Conservation (phyloP, 768 basidiomycete species). For the Amanita thiersii region DNA sequence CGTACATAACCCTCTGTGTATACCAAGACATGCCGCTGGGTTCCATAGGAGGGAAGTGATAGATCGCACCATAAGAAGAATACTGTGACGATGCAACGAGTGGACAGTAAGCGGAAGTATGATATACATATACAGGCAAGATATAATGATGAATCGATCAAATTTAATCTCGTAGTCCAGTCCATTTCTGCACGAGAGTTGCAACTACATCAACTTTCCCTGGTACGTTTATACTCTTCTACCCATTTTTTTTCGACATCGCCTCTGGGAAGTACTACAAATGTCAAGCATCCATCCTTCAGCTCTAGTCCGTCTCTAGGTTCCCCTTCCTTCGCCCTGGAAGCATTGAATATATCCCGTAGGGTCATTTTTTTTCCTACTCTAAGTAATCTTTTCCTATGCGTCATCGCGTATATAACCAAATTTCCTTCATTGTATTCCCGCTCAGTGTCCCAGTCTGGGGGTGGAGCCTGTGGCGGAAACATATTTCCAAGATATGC, state of each 20-base stretch:
- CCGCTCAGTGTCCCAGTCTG: slow-evolving; percentile 67
- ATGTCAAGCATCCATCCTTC: slow-evolving; percentile 73
- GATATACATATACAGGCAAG: no score
- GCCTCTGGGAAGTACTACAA: slow-evolving; percentile 74
- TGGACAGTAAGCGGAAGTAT: no score
- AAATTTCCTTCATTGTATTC: slow-evolving; percentile 62
- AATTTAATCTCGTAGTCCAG: no score
- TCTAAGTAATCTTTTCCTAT: slow-evolving; percentile 70
- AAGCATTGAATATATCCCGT: slow-evolving; percentile 60
- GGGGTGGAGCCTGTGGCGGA: slow-evolving; percentile 55
- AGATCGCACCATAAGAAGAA: no score
- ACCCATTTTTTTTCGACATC: slow-evolving; percentile 79
- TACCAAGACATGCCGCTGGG: no score
- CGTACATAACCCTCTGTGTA: no score
- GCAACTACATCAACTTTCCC: no score
- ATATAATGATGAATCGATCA: no score
- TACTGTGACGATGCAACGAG: no score
- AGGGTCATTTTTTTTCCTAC: slow-evolving; percentile 88
- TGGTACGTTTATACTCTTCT: slow-evolving; percentile 67
- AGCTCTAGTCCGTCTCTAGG: slow-evolving; percentile 75
- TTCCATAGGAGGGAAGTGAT: no score
- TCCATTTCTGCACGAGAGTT: no score
- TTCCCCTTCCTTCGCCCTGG: slow-evolving; percentile 51
- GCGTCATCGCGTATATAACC: slow-evolving; percentile 79
- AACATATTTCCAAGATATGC: slow-evolving; percentile 80